A percentile compares a stretch with the other conserved stretches of the same genome.
phyloP scores from a whole-genome alignment of 2,329 filamentous ascomycete genomes.

The Exophiala alcalophila region DNA sequence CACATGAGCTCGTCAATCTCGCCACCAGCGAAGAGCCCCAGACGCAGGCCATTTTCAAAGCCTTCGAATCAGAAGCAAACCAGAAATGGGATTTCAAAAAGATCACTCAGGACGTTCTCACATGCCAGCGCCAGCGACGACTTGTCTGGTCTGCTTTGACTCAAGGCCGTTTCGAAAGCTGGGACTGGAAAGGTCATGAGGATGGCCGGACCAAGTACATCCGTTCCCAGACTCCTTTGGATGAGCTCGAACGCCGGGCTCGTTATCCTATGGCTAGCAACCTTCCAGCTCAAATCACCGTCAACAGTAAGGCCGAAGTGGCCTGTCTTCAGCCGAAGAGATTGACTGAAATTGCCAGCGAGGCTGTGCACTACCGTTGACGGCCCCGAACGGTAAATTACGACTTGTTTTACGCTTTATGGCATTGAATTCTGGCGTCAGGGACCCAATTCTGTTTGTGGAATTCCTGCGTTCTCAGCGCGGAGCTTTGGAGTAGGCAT shows the following conservation, averaged over 20 bases:
- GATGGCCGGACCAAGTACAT: constrained; percentile 65
- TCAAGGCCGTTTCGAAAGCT: constrained; percentile 71
- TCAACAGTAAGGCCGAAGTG: constrained; percentile 21
- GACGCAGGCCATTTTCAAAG: constrained; percentile 40
- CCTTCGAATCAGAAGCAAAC: constrained; percentile 70
- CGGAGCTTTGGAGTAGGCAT: constrained; percentile 11
- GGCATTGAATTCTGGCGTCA: neutral
- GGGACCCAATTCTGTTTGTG: neutral
- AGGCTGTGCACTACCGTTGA: constrained; percentile 23
- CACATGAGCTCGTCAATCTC: constrained; percentile 73
- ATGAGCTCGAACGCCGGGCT: constrained; percentile 74
- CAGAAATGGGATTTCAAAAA: constrained; percentile 75
- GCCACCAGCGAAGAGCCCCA: constrained; percentile 45
- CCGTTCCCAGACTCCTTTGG: constrained; percentile 74
- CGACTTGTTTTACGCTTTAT: neutral
- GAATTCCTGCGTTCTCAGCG: constrained; percentile 9
- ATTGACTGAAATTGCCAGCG: constrained; percentile 24
- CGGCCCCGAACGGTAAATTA: neutral
- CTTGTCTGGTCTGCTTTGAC: constrained; percentile 78
- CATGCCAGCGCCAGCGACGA: constrained; percentile 73
- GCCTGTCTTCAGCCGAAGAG: constrained; percentile 16
- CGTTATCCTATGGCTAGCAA: constrained; percentile 56
- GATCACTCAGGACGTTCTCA: constrained; percentile 71
- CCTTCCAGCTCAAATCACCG: constrained; percentile 14
- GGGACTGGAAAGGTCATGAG: constrained; percentile 67